These are phyloP conservation scores for Cyamopsis tetragonoloba DNA, from an alignment of 306 rosid genomes.

Conservation along the genomic window DNA sequence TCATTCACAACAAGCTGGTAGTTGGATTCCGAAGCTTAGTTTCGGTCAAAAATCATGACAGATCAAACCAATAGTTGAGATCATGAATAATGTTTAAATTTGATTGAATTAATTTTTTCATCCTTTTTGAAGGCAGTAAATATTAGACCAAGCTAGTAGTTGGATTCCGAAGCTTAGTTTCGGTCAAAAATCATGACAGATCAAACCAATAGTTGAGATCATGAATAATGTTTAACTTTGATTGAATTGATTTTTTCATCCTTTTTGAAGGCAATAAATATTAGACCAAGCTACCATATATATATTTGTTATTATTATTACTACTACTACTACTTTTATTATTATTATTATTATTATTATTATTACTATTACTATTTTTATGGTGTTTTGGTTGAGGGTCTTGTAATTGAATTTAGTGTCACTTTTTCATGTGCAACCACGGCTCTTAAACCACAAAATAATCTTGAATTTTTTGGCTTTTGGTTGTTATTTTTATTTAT, in stretches of 20 bases:
- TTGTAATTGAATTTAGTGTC: neutral
- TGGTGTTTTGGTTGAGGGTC: neutral
- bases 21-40: neutral
- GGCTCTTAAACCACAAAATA: neutral
- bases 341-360: neutral
- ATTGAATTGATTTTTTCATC: neutral
- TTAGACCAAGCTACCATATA: too few species aligned
- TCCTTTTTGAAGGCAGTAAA: neutral
- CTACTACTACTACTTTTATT: neutral
- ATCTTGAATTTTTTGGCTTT: conserved; percentile 1
- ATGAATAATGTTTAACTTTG: neutral
- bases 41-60: neutral
- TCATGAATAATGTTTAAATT: neutral
- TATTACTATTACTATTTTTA: neutral
- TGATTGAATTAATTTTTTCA: neutral
- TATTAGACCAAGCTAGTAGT: too few species aligned
- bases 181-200: neutral
- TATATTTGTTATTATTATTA: too few species aligned
- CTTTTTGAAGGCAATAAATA: neutral
- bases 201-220: neutral
- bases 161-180: too few species aligned
- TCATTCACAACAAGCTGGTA: neutral
- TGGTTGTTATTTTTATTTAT: too few species aligned
- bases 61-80: neutral
- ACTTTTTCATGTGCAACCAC: neutral